Evolutionary conservation across 2,329 filamentous ascomycete genomes (phyloP).

Genomic region (Achaetomium macrosporum): DNA sequence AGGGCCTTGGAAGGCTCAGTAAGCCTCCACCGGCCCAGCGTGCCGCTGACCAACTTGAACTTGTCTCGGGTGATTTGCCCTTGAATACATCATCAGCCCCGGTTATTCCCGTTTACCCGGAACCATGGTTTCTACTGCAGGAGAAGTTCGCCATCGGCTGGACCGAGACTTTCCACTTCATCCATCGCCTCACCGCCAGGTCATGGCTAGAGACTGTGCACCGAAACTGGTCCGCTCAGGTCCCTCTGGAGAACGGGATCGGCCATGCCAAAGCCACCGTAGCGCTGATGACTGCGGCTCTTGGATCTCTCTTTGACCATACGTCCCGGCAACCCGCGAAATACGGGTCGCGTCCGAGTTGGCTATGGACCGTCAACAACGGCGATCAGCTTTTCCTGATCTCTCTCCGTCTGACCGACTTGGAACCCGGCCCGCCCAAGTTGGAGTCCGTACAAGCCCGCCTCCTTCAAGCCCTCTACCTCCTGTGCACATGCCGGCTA

Average conservation of each 20-base stretch:
- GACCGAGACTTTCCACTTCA: constrained; percentile 22
- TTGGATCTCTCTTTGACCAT: constrained; percentile 16
- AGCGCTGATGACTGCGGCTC: constrained; percentile 19
- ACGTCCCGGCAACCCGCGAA: background rate
- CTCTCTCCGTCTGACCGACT: constrained; percentile 36
- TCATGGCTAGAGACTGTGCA: constrained; percentile 48
- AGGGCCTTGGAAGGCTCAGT: background rate
- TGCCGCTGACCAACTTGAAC: background rate
- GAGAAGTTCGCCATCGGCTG: constrained; percentile 18
- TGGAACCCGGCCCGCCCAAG: constrained; percentile 42
- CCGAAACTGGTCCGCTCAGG: constrained; percentile 45
- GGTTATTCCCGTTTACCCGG: constrained; percentile 1
- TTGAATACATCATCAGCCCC: constrained; percentile 7
- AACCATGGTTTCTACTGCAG: constrained; percentile 14
- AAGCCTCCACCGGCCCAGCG: background rate
- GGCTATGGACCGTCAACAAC: constrained; percentile 24
- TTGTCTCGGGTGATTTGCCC: constrained; percentile 15
- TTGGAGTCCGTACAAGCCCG: constrained; percentile 54
- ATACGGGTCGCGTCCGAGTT: constrained; percentile 13
- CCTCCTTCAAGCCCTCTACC: constrained; percentile 52
- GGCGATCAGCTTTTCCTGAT: constrained; percentile 40
- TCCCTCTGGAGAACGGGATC: constrained; percentile 13
- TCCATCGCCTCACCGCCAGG: constrained; percentile 17
- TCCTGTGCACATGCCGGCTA: constrained; percentile 52
- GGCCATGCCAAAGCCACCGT: constrained; percentile 17